Evolutionary conservation across 1,284 basidiomycete genomes (phyloP).

Genomic region (Naganishia albida): DNA sequence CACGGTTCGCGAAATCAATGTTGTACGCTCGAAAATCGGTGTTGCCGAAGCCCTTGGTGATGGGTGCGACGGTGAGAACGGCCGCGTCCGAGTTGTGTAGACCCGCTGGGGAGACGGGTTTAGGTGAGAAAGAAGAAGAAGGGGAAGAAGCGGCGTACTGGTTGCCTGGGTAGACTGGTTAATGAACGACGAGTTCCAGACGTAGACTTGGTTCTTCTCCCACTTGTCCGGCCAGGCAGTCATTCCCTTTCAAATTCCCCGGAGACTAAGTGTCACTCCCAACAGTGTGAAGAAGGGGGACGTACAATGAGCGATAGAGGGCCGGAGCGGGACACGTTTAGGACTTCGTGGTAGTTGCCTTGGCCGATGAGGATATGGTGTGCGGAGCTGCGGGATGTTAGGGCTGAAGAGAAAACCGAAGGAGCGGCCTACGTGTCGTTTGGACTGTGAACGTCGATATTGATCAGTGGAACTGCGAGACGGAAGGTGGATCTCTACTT

Average conservation of each 20-base stretch:
- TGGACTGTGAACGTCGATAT: background rate
- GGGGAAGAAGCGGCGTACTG: background rate
- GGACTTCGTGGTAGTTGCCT: constrained; percentile 64
- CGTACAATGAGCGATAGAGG: constrained; percentile 61
- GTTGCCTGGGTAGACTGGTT: constrained; percentile 39
- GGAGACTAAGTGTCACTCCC: background rate
- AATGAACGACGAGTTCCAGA: constrained; percentile 40
- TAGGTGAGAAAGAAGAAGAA: background rate
- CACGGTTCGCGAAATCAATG: constrained; percentile 67
- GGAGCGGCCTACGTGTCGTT: constrained; percentile 4
- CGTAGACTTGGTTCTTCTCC: constrained; percentile 34
- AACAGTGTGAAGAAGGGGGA: background rate
- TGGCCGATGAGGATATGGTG: constrained; percentile 60
- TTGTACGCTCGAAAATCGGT: constrained; percentile 67
- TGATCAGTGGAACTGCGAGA: background rate
- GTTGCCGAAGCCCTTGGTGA: constrained; percentile 56
- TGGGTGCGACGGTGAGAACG: constrained; percentile 37
- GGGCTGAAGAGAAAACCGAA: background rate
- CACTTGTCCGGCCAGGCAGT: constrained; percentile 29
- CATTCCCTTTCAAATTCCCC: constrained; percentile 23
- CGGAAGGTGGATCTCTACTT: background rate
- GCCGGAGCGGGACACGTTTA: constrained; percentile 61
- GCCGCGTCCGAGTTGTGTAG: constrained; percentile 41
- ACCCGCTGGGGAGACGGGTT: background rate
- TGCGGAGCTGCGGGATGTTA: constrained; percentile 29